Evolutionary conservation across 306 rosid genomes (phyloP).

Genomic region (Sicyos baderoa): DNA sequence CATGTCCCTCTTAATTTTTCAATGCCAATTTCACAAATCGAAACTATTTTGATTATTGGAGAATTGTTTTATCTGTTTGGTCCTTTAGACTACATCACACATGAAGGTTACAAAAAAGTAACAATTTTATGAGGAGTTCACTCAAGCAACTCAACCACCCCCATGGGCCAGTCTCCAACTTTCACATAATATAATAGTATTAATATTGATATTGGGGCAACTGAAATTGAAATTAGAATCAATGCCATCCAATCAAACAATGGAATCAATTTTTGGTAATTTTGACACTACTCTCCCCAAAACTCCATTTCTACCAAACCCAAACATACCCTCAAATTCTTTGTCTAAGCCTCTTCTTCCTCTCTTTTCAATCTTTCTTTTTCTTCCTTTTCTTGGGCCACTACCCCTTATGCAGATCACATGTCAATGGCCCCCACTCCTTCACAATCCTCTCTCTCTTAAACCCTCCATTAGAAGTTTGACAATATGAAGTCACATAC

Average conservation of each 20-base stretch:
- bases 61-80: too few species aligned
- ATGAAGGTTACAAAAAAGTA: background rate
- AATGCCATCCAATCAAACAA: slow-evolving; percentile 17
- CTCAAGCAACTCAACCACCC: slow-evolving; percentile 9
- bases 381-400: slow-evolving; percentile 22
- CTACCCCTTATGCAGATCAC: slow-evolving; percentile 15
- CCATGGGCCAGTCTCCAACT: slow-evolving; percentile 13
- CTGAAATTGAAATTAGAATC: slow-evolving; percentile 15
- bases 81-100: too few species aligned
- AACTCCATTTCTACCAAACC: slow-evolving; percentile 8
- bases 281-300: background rate
- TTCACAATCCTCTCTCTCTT: slow-evolving; percentile 1
- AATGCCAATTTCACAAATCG: too few species aligned
- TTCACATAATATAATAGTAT: background rate
- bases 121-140: slow-evolving; percentile 4
- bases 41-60: too few species aligned
- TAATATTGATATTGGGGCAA: slow-evolving; percentile 4
- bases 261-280: slow-evolving; percentile 10
- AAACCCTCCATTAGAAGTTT: slow-evolving; percentile 14
- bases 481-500: slow-evolving; percentile 6
- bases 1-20: too few species aligned
- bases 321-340: background rate
- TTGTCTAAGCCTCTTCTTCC: background rate
- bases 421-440: slow-evolving; percentile 15
- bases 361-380: slow-evolving; percentile 12